phyloP scores from a whole-genome alignment of 148 eudicot species.

The Vaccinium vitisidaea region DNA sequence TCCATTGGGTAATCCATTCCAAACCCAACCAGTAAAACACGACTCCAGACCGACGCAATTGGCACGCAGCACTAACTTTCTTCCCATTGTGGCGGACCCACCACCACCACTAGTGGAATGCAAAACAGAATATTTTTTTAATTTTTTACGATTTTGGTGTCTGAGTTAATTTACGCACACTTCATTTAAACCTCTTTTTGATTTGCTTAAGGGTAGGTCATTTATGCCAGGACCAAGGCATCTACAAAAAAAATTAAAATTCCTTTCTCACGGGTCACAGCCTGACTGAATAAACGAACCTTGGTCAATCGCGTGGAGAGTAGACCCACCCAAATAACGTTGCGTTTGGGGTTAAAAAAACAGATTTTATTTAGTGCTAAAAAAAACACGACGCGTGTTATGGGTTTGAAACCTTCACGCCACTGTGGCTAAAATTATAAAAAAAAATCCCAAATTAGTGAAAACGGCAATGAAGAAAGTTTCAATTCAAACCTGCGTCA shows the following conservation, averaged over 20 bases:
- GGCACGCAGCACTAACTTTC: neutral
- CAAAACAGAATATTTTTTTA: neutral
- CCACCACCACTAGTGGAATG: neutral
- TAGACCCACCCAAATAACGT: too few species aligned
- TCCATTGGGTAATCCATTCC: too few species aligned
- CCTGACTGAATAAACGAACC: too few species aligned
- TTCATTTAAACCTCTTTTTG: too few species aligned
- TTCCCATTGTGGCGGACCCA: neutral
- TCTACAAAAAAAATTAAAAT: too few species aligned
- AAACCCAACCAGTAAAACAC: too few species aligned
- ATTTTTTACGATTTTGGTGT: too few species aligned
- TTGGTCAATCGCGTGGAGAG: too few species aligned
- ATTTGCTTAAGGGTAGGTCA: too few species aligned
- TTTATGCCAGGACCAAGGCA: too few species aligned
- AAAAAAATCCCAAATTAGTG: neutral
- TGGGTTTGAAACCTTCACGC: neutral
- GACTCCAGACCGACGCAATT: neutral
- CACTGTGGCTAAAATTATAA: neutral
- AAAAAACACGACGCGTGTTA: neutral
- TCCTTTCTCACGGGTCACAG: too few species aligned
- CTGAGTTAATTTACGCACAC: accelerated
- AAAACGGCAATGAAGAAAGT: neutral
- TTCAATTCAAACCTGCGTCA: neutral
- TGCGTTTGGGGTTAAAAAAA: too few species aligned
- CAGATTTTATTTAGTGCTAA: neutral